Percentiles rank a stretch among this genome's conserved stretches.
These are phyloP conservation scores for Mucor racemosus DNA, from an alignment of 371 early-diverging fungal genomes.

Conservation along the genomic window DNA sequence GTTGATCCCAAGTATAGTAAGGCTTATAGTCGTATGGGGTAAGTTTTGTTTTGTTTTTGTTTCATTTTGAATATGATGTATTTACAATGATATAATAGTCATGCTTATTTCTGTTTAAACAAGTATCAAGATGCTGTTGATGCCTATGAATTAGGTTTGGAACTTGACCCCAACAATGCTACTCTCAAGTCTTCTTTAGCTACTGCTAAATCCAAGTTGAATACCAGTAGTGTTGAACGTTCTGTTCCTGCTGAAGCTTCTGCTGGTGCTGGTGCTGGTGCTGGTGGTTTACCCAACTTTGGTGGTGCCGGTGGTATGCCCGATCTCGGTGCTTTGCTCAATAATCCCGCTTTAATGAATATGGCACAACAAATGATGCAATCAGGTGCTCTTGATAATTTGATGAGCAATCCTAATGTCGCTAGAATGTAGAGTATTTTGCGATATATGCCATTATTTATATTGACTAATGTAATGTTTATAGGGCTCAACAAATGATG, in stretches of 20 bases:
- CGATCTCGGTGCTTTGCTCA: conserved; percentile 71
- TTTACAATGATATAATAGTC: conserved; percentile 45
- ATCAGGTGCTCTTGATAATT: conserved; percentile 81
- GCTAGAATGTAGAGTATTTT: conserved; percentile 71
- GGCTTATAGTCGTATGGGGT: conserved; percentile 94
- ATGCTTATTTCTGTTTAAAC: conserved; percentile 88
- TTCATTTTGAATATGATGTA: neutral
- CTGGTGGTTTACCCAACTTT: conserved; percentile 32
- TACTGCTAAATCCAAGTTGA: conserved; percentile 60
- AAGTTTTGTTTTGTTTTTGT: conserved; percentile 18
- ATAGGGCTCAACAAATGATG: conserved; percentile 83
- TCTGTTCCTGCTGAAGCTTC: conserved; percentile 28
- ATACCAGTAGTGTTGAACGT: conserved; percentile 31
- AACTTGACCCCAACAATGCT: conserved; percentile 87
- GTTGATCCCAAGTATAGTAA: conserved; percentile 90
- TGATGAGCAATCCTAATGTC: conserved; percentile 89
- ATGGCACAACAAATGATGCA: conserved; percentile 96
- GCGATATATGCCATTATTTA: neutral
- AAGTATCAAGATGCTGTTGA: conserved; percentile 84
- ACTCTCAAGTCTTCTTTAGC: conserved; percentile 68
- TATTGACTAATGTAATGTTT: neutral
- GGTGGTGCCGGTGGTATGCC: conserved; percentile 71
- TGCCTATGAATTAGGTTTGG: conserved; percentile 91
- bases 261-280: conserved; percentile 18
- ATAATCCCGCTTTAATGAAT: conserved; percentile 90